Base-by-base conservation (phyloP, 164 flowering plant species). In the Dillenia turbinata region DNA sequence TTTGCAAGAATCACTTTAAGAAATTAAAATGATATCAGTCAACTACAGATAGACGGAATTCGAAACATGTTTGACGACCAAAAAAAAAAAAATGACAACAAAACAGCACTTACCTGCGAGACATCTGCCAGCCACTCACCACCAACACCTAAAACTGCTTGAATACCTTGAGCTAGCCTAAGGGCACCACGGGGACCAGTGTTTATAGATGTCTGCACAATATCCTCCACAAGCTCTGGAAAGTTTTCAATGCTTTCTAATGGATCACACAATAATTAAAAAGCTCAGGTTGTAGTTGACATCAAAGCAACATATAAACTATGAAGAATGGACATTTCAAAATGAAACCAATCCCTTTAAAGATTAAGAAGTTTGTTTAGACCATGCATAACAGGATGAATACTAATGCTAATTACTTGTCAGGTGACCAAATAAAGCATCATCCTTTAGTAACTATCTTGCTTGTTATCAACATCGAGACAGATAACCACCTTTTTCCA, bases 161-260 rank as follows among this genome's bases (percentile, higher is more conserved):
- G 97, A 60, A 93, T 77, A 54, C 97, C 98, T 77, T 93, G 98
- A 66, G 81, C 96, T 16, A 88, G 62, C 63, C 98, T 77, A 12
- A 87, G 7, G 45, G 92, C 87, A 56, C 98, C 98, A 17, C 96
- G 86, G 8, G 98, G 98, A 65, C 98, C 98, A 0, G 98, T 93
- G 69, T 71, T 86, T 56, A 93, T 70, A 3, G 98, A 90, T 56
- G 96, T 87, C 76, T 84, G 94, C 65, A 90, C 61, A 52, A 92
- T 92, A 73, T 92, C 98, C 72, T 92, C 96, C 73, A 92, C 78
- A 75, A 92, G 74, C 59, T 84, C 87, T 62, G 98, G 98, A 67
- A 93, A 80, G 54, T 84, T 83, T 54, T 84, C 83, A 19, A 90
- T 67, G 43, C 94, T 72, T 56, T 77, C 97, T 93, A 79, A 40